These are phyloP conservation scores for Aureobasidium sp. DNA, from an alignment of 2,329 filamentous ascomycete genomes.

Conservation along the genomic window DNA sequence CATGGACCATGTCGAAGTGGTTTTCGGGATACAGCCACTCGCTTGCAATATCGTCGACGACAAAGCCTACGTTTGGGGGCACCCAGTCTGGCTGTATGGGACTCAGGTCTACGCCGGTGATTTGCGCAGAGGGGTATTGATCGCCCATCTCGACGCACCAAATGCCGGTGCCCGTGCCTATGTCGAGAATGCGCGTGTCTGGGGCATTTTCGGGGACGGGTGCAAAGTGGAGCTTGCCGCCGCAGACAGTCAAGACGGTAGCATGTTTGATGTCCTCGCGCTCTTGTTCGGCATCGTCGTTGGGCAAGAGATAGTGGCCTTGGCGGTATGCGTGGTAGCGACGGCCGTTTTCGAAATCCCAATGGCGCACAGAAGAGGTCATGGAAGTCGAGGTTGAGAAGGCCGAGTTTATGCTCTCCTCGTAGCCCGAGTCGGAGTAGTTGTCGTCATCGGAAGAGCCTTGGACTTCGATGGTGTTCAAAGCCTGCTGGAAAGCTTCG, in stretches of 20 bases:
- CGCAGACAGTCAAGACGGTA: constrained; percentile 13
- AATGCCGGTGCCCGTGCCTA: constrained; percentile 43
- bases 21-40: constrained; percentile 21
- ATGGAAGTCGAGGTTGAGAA: constrained; percentile 7
- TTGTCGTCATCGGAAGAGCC: constrained; percentile 2
- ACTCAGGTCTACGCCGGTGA: constrained; percentile 42
- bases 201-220: constrained; percentile 1
- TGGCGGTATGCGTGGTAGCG: constrained; percentile 25
- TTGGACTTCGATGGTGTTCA: constrained; percentile 10
- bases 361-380: constrained; percentile 10
- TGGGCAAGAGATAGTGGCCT: constrained; percentile 22
- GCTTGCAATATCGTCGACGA: constrained; percentile 26
- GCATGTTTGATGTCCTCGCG: constrained; percentile 23
- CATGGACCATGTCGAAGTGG: constrained; percentile 12
- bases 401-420: constrained; percentile 1
- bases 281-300: constrained; percentile 24
- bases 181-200: constrained; percentile 36
- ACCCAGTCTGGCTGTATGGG: constrained; percentile 43
- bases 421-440: constrained; percentile 11
- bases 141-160: constrained; percentile 29
- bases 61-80: constrained; percentile 28
- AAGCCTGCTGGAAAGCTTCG: constrained; percentile 11
- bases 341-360: constrained; percentile 18
- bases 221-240: constrained; percentile 15
- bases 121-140: constrained; percentile 24